phyloP scores from a whole-genome alignment of 2,329 filamentous ascomycete species.

The Ascochyta viciae-villosae region DNA sequence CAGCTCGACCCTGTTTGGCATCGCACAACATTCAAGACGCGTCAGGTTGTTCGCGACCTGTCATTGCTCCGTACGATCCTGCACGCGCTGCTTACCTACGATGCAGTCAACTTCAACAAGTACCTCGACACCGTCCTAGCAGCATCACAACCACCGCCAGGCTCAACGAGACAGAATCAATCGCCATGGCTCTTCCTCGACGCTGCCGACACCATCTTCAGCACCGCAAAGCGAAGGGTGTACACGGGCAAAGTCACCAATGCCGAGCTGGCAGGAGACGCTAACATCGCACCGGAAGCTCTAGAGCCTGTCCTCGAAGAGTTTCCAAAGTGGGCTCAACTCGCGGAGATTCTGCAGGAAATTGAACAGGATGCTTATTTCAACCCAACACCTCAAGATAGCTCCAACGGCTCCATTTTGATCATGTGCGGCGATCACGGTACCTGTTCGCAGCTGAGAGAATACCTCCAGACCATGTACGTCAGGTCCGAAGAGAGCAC shows the following conservation, averaged over 20 bases:
- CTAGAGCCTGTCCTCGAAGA: constrained; percentile 87
- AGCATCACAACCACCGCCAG: constrained; percentile 85
- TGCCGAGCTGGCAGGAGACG: constrained; percentile 57
- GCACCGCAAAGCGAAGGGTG: constrained; percentile 84
- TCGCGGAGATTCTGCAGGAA: constrained; percentile 91
- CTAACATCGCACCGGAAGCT: constrained; percentile 62
- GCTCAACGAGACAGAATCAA: constrained; percentile 85
- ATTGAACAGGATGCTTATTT: constrained; percentile 91
- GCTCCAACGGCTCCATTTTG: constrained; percentile 88
- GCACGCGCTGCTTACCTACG: constrained; percentile 80
- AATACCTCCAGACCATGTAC: constrained; percentile 92
- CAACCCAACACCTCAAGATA: constrained; percentile 76
- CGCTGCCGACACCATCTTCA: constrained; percentile 92
- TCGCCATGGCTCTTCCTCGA: constrained; percentile 97
- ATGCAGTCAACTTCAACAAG: constrained; percentile 89
- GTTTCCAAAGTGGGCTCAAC: constrained; percentile 88
- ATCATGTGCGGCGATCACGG: constrained; percentile 94
- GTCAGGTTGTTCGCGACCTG: constrained; percentile 90
- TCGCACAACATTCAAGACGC: constrained; percentile 91
- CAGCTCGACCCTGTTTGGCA: constrained; percentile 98
- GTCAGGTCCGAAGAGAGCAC: constrained; percentile 62
- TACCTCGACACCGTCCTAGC: constrained; percentile 94
- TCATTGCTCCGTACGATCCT: constrained; percentile 83
- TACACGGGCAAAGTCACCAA: constrained; percentile 77
- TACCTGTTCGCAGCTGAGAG: constrained; percentile 85